Conservation (phyloP, 1,139 yeast species). For the Groenewaldozyma auringiensis region DNA sequence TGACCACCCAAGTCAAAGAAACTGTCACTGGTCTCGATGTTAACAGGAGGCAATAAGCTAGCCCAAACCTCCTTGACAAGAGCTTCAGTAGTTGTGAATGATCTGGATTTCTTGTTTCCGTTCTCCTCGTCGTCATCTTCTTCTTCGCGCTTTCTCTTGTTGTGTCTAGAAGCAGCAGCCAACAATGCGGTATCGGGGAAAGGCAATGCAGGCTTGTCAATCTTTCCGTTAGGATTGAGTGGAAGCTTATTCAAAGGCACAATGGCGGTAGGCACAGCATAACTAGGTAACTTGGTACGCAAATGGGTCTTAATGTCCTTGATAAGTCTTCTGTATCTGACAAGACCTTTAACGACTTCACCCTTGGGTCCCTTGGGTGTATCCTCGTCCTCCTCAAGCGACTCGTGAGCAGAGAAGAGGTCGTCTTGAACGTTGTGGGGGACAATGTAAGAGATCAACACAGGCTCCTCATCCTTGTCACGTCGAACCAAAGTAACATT, state of each 20-base stretch:
- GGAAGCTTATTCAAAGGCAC: conserved; percentile 85
- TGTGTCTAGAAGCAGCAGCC: conserved; percentile 50
- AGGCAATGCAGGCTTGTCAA: conserved; percentile 94
- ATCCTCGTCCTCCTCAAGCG: conserved; percentile 50
- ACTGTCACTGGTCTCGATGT: conserved; percentile 69
- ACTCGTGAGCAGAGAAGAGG: conserved; percentile 47
- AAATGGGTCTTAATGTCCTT: conserved; percentile 74
- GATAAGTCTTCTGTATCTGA: conserved; percentile 65
- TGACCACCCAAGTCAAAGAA: conserved; percentile 98
- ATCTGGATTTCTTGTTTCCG: conserved; percentile 9
- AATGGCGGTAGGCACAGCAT: conserved; percentile 87
- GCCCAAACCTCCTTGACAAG: conserved; percentile 78
- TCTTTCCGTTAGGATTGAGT: conserved; percentile 95
- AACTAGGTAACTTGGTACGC: conserved; percentile 82
- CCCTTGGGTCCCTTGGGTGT: conserved; percentile 32
- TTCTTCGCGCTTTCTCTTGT: conserved; percentile 18
- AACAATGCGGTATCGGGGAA: conserved; percentile 89
- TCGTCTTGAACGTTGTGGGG: conserved; percentile 52
- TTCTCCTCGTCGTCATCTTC: conserved; percentile 6
- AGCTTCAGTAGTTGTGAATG: conserved; percentile 55
- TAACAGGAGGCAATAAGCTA: conserved; percentile 77
- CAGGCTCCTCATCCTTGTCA: conserved; percentile 88
- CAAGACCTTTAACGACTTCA: conserved; percentile 62
- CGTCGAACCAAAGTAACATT: conserved; percentile 88
- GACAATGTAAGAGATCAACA: conserved; percentile 83